Evolutionary conservation across 345 rosid genomes (phyloP).

Genomic region (Stellera chamaejasme): DNA sequence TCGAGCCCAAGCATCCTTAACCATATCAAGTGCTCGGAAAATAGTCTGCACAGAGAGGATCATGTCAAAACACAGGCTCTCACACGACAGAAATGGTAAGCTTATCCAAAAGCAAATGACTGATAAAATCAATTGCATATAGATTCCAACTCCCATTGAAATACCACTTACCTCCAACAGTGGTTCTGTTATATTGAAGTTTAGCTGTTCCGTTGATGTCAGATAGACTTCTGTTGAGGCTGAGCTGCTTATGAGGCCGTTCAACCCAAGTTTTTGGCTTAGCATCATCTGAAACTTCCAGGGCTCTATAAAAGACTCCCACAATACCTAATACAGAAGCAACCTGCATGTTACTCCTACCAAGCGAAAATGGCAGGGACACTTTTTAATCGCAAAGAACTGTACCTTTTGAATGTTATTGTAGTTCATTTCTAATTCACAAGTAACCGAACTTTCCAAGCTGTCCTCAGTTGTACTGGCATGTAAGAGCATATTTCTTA

Average conservation of each 20-base stretch:
- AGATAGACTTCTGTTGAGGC: slow-evolving; percentile 52
- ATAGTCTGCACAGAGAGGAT: slow-evolving; percentile 36
- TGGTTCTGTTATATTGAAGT: slow-evolving; percentile 72
- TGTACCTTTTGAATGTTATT: slow-evolving; percentile 81
- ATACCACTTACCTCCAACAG: slow-evolving; percentile 59
- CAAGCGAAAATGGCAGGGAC: background rate
- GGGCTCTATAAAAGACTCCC: slow-evolving; percentile 94
- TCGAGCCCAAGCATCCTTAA: slow-evolving; percentile 47
- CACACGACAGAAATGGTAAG: background rate
- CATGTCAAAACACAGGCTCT: background rate
- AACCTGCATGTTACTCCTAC: slow-evolving; percentile 9
- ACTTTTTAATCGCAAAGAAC: background rate
- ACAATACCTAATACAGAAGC: slow-evolving; percentile 45
- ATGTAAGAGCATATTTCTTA: slow-evolving; percentile 39
- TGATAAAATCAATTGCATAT: background rate
- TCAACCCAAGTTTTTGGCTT: slow-evolving; percentile 40
- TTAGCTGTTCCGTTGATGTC: slow-evolving; percentile 55
- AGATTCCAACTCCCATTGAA: background rate
- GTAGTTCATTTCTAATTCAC: slow-evolving; percentile 76
- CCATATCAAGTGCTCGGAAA: slow-evolving; percentile 74
- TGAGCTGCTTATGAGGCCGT: slow-evolving; percentile 42
- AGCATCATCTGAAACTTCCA: slow-evolving; percentile 63
- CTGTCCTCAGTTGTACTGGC: slow-evolving; percentile 32
- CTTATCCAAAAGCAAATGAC: background rate
- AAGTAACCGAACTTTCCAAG: slow-evolving; percentile 36